Evolutionary conservation across 2,329 filamentous ascomycete species (phyloP), one percentile per base, ranked within the genome.

Genomic region (Verticillium klebahnii): DNA sequence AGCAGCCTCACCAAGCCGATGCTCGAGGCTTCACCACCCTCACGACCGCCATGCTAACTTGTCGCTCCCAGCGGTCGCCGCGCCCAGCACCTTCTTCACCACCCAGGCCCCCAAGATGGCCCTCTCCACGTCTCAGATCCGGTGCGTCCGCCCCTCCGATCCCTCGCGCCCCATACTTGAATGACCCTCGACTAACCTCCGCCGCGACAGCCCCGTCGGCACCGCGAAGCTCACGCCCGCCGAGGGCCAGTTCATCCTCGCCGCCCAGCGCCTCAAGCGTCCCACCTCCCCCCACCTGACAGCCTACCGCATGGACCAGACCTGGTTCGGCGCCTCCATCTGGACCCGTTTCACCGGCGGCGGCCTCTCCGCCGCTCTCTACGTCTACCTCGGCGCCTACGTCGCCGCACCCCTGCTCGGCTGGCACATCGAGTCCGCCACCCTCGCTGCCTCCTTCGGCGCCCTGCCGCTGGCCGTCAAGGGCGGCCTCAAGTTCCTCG

Each of bases 251-350:
- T 73, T 84, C 68, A 86, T 96, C 77, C 91, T 97, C 73, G 88
- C 85, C 71, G 81, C 86, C 72, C 93, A 97, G 82, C 93, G 93
- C 71, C 83, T 89, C 61, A 78, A 84, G 72, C 93, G 93, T 59
- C 93, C 93, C 73, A 83, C 97, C 70, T 85, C 92, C 56, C 93
- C 93, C 61, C 93, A 97, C 74, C 86, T 97, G 66, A 75, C 79
- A 72, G 93, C 96, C 85, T 97, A 97, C 87, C 85, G 87, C 75
- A 85, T 89, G 63, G 87, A 92, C 77, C 90, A 97, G 79, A 95
- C 92, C 69, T 97, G 89, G 89, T 89, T 91, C 76, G 83, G 84
- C 68, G 88, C 87, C 69, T 87, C 82, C 62, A 82, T 84, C 67
- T 83, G 91, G 78, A 91, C 93, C 81, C 92, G 93, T 71, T 87